Evolutionary conservation across 179 eudicot genomes (phyloP), one percentile per base, ranked within the genome.

Genomic region (Silene noctiflora): DNA sequence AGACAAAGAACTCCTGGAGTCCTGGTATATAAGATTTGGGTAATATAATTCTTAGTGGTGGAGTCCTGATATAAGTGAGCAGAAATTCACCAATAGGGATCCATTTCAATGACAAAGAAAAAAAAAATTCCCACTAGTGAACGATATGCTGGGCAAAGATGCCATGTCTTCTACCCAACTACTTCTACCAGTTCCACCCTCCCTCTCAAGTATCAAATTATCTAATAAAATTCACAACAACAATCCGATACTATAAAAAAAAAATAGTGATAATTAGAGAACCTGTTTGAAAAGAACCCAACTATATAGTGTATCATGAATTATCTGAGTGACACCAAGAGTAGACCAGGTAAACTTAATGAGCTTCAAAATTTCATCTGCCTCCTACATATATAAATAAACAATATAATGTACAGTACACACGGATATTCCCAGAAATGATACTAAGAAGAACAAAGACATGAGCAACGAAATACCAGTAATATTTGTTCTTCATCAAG

Each of bases 231-330:
- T 44, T 44, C 51, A 44, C 51, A 5, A n/a, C n/a, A n/a, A n/a
- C n/a, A n/a, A n/a, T n/a, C n/a, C n/a, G n/a, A n/a, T n/a, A n/a
- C n/a, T n/a, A n/a, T n/a, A n/a, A n/a, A n/a, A n/a, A 11, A 22
- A 62, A 51, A 62, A 55, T 16, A 69, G 27, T 25, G 48, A 58
- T 13, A 27, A 44, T 55, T 21, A 48, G 17, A 46, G 67, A 85
- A 94, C 98, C 98, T 94, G 98, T 74, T 88, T 88, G 76, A 94
- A 94, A 63, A 92, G 91, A 78, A 92, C 96, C 98, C 98, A 94
- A 42, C 87, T 87, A 76, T 84, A 89, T 64, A 94, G 78, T 51
- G 94, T 87, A 80, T 87, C 84, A 80, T 94, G 97, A 73, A 87
- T 75, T 66, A 84, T 87, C 85, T 85, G 89, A 80, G 86, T 89